Evolutionary conservation across 768 basidiomycete species (phyloP).

Genomic region (Suillus weaverae): DNA sequence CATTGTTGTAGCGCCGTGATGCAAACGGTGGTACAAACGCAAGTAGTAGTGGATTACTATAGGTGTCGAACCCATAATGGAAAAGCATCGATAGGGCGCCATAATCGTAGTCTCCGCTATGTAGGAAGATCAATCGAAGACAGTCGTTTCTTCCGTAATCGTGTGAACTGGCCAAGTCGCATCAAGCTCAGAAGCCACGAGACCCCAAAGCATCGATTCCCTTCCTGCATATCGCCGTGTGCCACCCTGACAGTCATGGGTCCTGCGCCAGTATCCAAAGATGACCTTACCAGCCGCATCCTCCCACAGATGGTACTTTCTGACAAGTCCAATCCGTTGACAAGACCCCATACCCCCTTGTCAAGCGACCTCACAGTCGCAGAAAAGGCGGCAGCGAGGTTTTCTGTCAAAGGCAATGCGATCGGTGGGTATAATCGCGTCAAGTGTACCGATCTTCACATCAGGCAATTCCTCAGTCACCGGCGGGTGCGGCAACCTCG

Average conservation of each 20-base stretch:
- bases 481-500: conserved; percentile 43
- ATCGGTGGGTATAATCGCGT: conserved; percentile 32
- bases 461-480: conserved; percentile 33
- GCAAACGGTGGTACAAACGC: background rate
- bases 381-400: conserved; percentile 35
- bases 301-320: conserved; percentile 37
- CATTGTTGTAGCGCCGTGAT: background rate
- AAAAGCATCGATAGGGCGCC: background rate
- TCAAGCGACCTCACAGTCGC: conserved; percentile 18
- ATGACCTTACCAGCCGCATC: conserved; percentile 29
- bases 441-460: background rate
- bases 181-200: background rate
- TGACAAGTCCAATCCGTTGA: conserved; percentile 33
- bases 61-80: background rate
- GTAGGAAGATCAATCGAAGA: background rate
- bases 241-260: conserved; percentile 10
- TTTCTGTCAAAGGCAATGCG: conserved; percentile 40
- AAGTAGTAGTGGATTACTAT: background rate
- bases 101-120: background rate
- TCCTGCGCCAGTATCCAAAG: conserved; percentile 12
- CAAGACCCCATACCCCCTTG: conserved; percentile 23
- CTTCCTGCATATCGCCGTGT: background rate
- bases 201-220: background rate
- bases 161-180: background rate
- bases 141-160: background rate